Conservation (phyloP, 2,329 filamentous ascomycete genomes). For the Myriosclerotinia duriaeana region DNA sequence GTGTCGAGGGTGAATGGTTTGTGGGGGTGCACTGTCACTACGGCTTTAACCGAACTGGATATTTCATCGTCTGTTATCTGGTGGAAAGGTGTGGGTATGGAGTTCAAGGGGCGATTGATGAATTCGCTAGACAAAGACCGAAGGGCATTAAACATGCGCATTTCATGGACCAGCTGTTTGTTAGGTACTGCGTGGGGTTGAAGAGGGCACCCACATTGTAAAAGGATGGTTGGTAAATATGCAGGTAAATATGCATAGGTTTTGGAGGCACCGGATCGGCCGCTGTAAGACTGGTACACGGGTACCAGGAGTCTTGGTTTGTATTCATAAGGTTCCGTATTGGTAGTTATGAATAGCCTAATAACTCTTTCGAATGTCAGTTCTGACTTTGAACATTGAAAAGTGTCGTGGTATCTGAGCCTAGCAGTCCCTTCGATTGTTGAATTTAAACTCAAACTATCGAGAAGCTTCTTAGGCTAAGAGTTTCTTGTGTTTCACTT, state of each 20-base stretch:
- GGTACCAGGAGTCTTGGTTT: neutral
- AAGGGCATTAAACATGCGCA: conserved; percentile 88
- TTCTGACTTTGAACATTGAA: no score
- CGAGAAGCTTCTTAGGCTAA: no score
- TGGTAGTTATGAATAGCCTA: neutral
- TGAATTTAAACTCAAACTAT: no score
- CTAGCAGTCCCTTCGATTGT: no score
- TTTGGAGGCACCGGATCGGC: neutral
- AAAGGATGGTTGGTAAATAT: conserved; percentile 2
- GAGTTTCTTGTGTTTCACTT: no score
- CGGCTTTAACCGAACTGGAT: conserved; percentile 87
- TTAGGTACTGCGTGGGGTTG: conserved; percentile 62
- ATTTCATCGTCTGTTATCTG: conserved; percentile 87
- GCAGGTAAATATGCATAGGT: neutral
- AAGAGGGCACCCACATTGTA: conserved; percentile 38
- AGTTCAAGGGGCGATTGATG: conserved; percentile 74
- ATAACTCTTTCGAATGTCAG: no score
- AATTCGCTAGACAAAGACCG: conserved; percentile 69
- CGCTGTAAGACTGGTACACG: conserved; percentile 1
- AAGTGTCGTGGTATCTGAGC: no score
- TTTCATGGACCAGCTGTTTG: conserved; percentile 80
- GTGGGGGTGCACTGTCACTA: conserved; percentile 94
- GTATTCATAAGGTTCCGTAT: neutral
- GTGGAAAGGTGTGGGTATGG: conserved; percentile 73
- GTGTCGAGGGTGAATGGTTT: conserved; percentile 46